Conservation (phyloP, 768 basidiomycete species). For the Mycena floridula region DNA sequence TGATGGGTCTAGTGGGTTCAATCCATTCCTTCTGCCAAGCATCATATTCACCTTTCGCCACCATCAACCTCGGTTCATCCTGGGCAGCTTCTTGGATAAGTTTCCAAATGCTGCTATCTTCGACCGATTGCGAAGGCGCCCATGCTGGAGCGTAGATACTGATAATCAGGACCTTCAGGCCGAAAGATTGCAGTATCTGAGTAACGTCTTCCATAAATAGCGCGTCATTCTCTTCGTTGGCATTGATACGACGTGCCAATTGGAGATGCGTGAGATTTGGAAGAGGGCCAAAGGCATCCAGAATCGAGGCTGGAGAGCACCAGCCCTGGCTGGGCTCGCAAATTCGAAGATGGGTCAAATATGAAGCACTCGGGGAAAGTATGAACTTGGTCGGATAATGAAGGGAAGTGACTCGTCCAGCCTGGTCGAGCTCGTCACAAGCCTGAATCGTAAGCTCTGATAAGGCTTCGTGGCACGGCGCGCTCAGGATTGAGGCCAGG, state of each 20-base stretch:
- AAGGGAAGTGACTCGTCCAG: background rate
- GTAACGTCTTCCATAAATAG: constrained; percentile 27
- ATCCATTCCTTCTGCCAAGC: background rate
- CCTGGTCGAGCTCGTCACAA: constrained; percentile 13
- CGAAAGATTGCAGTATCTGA: constrained; percentile 18
- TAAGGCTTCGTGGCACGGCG: constrained; percentile 8
- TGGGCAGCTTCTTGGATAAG: constrained; percentile 1
- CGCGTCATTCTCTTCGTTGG: constrained; percentile 35
- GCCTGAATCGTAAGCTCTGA: constrained; percentile 23
- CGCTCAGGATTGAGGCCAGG: constrained; percentile 9
- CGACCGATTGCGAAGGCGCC: constrained; percentile 4
- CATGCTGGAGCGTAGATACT: constrained; percentile 15
- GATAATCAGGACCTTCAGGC: constrained; percentile 24
- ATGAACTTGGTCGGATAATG: constrained; percentile 1
- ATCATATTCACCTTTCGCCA: constrained; percentile 2
- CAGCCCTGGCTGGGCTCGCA: constrained; percentile 30
- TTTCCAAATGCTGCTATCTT: constrained; percentile 5
- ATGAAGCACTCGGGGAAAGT: constrained; percentile 8
- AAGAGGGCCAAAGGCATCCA: constrained; percentile 25
- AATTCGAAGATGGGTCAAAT: constrained; percentile 31
- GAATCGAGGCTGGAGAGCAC: constrained; percentile 26
- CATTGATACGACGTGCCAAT: constrained; percentile 31
- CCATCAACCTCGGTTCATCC: constrained; percentile 1
- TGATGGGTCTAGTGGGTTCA: background rate
- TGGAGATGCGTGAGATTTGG: constrained; percentile 33